Base-by-base conservation (phyloP, 805 yeast genomes). In the Cyberlindnera mycetangii region DNA sequence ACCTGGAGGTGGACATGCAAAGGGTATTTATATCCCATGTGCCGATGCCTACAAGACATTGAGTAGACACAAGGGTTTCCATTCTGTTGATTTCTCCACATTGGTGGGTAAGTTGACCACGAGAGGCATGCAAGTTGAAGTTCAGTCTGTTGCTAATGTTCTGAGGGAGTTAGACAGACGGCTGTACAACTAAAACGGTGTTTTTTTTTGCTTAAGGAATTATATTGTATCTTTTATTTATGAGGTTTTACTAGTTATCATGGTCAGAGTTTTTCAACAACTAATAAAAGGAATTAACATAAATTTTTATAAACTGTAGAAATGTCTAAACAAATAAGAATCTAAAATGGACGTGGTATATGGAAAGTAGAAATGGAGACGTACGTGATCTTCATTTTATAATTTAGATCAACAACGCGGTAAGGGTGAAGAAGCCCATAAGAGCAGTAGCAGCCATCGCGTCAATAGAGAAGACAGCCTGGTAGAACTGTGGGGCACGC, bases 11-110 rank as follows among this genome's bases (percentile, higher is more conserved):
- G 50, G 44, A 10, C 53, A 41, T 15, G 54, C 53, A 3, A 54
- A 48, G 44, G 78, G 69, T 39, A 76, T 80, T 56, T 89, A 80
- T 52, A 87, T 89, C 38, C 95, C 97, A 2, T 85, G 93, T 59
- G 81, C 90, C 12, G 96, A 89, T 56, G 96, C 97, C 0, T 89
- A 88, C 66, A 85, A 83, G 64, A 87, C 96, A 3, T 73, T 90
- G 41, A 81, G 90, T 25, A 71, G 95, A 45, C 96, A 89, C 62
- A 83, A 84, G 56, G 79, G 81, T 53, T 88, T 88, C 66, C 75
- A 78, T 46, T 70, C 78, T 7, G 87, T 83, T 16, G 93, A 87
- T 50, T 79, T 88, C 58, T 78, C 85, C 43, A 77, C 81, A 2
- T 69, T 88, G 49, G 89, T 88, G 5, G 85, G 85, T 12, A 79